A percentile compares a stretch with the other conserved stretches of the same genome.
Conservation (phyloP, 441 rosid species). For the Isatis lusitanica region DNA sequence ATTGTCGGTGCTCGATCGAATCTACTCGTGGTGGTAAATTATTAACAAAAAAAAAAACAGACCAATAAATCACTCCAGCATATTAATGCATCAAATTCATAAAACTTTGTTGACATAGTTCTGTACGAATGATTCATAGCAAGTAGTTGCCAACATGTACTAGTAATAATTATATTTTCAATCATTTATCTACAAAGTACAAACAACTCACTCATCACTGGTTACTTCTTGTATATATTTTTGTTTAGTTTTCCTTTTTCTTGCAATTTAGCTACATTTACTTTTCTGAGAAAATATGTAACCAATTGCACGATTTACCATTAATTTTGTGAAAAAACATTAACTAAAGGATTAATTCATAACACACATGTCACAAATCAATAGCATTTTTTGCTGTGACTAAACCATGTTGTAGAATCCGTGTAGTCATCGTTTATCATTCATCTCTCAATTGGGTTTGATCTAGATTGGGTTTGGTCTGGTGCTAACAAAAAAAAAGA, state of each 20-base stretch:
- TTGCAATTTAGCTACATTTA: background rate
- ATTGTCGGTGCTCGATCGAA: background rate
- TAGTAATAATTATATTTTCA: background rate
- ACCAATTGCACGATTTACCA: background rate
- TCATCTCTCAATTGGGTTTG: too few relatives aligned
- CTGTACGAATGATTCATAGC: background rate
- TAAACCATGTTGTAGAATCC: too few relatives aligned
- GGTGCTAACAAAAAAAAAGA: too few relatives aligned
- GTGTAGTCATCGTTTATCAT: too few relatives aligned
- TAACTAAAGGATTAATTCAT: background rate
- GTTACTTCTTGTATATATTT: background rate
- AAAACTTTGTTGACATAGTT: background rate
- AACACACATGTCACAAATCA: too few relatives aligned
- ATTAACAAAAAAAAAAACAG: too few relatives aligned
- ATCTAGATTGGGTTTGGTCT: too few relatives aligned
- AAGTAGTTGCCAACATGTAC: background rate
- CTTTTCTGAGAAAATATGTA: background rate
- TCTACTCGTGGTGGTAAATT: background rate
- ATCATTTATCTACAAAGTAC: background rate
- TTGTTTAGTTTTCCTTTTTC: background rate
- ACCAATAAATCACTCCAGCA: too few relatives aligned
- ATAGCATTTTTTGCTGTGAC: too few relatives aligned
- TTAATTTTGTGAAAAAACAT: background rate
- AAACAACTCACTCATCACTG: background rate
- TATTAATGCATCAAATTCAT: background rate